Evolutionary conservation across 352 stramenopile species (phyloP).

Genomic region (Phytophthora idaei): DNA sequence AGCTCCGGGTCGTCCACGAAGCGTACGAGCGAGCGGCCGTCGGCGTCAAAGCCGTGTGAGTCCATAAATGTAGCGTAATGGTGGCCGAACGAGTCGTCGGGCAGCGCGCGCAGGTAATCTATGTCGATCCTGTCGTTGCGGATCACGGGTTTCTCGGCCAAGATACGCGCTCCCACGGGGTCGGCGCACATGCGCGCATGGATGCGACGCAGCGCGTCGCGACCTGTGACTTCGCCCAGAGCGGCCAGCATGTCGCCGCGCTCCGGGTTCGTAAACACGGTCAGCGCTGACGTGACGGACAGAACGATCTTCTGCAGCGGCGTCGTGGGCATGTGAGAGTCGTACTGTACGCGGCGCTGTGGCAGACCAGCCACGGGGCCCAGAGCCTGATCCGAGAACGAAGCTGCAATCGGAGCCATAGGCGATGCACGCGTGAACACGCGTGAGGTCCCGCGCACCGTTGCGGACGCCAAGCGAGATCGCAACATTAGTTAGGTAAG

Average conservation of each 20-base stretch:
- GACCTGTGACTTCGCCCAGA: conserved; percentile 94
- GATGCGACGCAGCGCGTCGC: conserved; percentile 87
- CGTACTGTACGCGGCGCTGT: conserved; percentile 67
- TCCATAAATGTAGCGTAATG: conserved; percentile 93
- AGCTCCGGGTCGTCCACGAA: conserved; percentile 94
- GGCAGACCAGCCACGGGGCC: conserved; percentile 52
- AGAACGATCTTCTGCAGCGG: conserved; percentile 89
- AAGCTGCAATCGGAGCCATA: not conserved
- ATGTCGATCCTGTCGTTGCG: conserved; percentile 82
- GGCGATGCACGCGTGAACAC: conserved; percentile 7
- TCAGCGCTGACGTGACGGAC: conserved; percentile 86
- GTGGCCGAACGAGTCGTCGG: conserved; percentile 86
- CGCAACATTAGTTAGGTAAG: conserved; percentile 20
- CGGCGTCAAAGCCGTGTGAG: conserved; percentile 91
- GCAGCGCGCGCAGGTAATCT: conserved; percentile 63
- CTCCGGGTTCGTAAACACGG: conserved; percentile 92
- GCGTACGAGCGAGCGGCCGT: conserved; percentile 82
- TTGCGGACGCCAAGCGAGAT: conserved; percentile 11
- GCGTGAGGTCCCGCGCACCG: conserved; percentile 16
- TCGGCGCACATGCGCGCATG: conserved; percentile 88
- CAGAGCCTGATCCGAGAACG: conserved; percentile 8
- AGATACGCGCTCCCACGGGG: conserved; percentile 83
- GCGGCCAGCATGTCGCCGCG: conserved; percentile 95
- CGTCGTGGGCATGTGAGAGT: conserved; percentile 74
- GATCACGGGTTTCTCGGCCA: conserved; percentile 88